Conservation (phyloP, 2,329 filamentous ascomycete species). For the Pyricularia grisea region DNA sequence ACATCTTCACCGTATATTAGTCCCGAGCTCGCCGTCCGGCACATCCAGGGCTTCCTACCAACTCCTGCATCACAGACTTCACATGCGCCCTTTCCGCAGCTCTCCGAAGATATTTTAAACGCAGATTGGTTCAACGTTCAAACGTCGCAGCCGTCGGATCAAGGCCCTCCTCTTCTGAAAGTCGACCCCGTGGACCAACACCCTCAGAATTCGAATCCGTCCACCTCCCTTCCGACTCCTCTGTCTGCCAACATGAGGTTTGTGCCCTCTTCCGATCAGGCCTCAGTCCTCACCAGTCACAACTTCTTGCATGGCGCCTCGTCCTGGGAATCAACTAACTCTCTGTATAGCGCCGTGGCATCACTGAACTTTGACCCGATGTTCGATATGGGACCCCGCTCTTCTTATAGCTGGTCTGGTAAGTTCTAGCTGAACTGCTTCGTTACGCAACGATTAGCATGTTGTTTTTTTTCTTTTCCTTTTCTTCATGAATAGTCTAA, state of each 20-base stretch:
- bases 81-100: conserved; percentile 17
- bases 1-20: conserved; percentile 19
- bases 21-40: conserved; percentile 13
- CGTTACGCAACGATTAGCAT: neutral
- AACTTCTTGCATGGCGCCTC: neutral
- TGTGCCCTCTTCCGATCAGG: conserved; percentile 5
- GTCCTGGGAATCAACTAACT: conserved; percentile 7
- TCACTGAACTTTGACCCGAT: conserved; percentile 38
- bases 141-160: conserved; percentile 10
- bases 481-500: neutral
- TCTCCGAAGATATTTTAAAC: conserved; percentile 18
- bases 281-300: conserved; percentile 4
- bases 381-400: conserved; percentile 41
- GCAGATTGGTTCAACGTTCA: conserved; percentile 20
- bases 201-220: conserved; percentile 11
- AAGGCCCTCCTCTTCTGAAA: conserved; percentile 19
- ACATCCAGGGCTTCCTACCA: conserved; percentile 14
- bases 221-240: conserved; percentile 11
- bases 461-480: neutral
- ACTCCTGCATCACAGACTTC: conserved; percentile 14
- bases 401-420: conserved; percentile 42
- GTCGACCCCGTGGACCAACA: conserved; percentile 22
- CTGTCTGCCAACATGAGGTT: conserved; percentile 20
- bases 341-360: conserved; percentile 32
- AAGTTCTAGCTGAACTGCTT: conserved; percentile 10